Base-by-base conservation (phyloP, 1,139 yeast species). In the Meyerozyma carpophila region DNA sequence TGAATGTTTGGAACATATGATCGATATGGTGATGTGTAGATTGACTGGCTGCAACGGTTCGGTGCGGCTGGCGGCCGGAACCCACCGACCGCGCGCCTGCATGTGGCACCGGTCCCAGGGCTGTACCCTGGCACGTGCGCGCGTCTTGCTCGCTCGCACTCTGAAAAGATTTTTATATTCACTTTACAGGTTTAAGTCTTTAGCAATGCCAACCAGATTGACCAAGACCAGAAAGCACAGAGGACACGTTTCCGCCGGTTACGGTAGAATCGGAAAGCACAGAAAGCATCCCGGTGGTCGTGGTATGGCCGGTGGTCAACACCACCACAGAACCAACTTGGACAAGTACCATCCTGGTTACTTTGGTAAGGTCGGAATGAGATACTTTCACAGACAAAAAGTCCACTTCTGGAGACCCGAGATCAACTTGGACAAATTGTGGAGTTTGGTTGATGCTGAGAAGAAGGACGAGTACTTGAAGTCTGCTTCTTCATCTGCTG, bases 241-340 rank as follows among this genome's bases (percentile, higher is more conserved):
- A 88, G 99, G 99, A 79, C 84, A 94, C 95, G 98, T 93, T 78
- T 89, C 97, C 73, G 95, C 95, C 87, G 84, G 80, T 90, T 83
- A 61, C 50, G 99, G 99, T 87, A 94, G 99, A 84, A 79, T 94
- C 79, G 99, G 99, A 79, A 93, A 94, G 87, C 98, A 94, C 95
- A 90, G 98, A 90, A 94, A 94, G 95, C 93, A 86, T 70, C 98
- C 98, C 65, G 98, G 98, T 93, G 99, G 99, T 82, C 93, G 98
- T 82, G 99, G 99, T 93, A 93, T 81, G 94, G 99, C 99, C 75
- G 99, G 99, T 91, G 99, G 99, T 88, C 95, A 83, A 80, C 97
- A 89, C 77, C 99, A 93, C 81, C 98, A 94, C 96, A 90, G 98
- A 88, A 90, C 93, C 75, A 90, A 90, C 84, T 79, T 93, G 82